These are phyloP conservation scores for Phytophthora pinifolia DNA, from an alignment of 352 stramenopile species.

Conservation along the genomic window DNA sequence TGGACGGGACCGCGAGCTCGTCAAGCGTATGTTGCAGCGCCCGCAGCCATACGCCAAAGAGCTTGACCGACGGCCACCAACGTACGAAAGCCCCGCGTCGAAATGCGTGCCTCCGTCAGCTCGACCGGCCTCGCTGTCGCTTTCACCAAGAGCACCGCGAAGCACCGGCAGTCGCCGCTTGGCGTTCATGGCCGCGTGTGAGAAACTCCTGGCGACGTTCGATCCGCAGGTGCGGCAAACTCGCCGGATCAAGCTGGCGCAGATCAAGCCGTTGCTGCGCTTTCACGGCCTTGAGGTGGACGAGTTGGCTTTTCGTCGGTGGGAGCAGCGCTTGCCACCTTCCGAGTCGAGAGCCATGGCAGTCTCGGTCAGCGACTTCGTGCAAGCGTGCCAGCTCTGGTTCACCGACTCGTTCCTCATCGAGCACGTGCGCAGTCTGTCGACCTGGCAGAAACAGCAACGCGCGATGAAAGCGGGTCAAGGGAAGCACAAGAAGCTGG, in stretches of 20 bases:
- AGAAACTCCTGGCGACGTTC: slow-evolving; percentile 49
- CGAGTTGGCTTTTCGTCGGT: slow-evolving; percentile 45
- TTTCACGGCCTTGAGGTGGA: slow-evolving; percentile 47
- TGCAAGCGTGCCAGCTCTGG: slow-evolving; percentile 53
- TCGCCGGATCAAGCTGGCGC: slow-evolving; percentile 31
- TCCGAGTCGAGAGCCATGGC: too few species aligned
- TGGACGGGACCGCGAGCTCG: slow-evolving; percentile 39
- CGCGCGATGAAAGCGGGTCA: slow-evolving; percentile 13
- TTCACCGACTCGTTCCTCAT: slow-evolving; percentile 52
- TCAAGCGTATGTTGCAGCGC: slow-evolving; percentile 58
- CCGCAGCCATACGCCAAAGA: slow-evolving; percentile 32
- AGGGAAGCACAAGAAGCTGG: slow-evolving; percentile 17
- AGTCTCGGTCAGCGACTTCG: slow-evolving; percentile 42
- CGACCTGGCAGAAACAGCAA: slow-evolving; percentile 31
- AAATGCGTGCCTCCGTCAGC: slow-evolving; percentile 3
- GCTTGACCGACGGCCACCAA: slow-evolving; percentile 21
- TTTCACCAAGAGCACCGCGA: slow-evolving; percentile 7
- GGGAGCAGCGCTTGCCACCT: slow-evolving; percentile 51
- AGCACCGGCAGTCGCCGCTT: slow-evolving; percentile 20
- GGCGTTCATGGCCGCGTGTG: slow-evolving; percentile 48
- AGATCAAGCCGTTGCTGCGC: slow-evolving; percentile 41
- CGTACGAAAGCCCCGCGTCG: slow-evolving; percentile 15
- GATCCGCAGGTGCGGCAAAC: slow-evolving; percentile 38
- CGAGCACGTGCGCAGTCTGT: slow-evolving; percentile 28
- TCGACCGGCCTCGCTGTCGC: slow-evolving; percentile 1